A percentile compares a stretch with the other conserved stretches of the same genome.
These are phyloP conservation scores for Acanthamoeba sp. DNA, from an alignment of 208 protist species.

Conservation along the genomic window DNA sequence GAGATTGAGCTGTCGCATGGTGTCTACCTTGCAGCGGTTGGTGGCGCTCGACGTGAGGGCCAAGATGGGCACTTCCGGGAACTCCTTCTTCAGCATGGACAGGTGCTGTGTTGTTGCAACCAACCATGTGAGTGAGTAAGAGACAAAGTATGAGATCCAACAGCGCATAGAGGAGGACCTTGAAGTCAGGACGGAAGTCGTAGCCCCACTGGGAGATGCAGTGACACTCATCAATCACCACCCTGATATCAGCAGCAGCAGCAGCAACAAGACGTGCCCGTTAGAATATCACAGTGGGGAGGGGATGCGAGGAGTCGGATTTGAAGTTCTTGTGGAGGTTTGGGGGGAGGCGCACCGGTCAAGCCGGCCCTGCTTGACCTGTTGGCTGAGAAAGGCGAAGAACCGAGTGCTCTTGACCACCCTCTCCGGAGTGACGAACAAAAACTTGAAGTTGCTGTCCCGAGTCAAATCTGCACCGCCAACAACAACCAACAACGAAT, in stretches of 20 bases:
- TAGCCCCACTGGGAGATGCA: conserved; percentile 94
- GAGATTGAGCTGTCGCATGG: conserved; percentile 90
- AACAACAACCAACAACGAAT: too few species aligned
- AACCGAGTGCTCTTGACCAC: conserved; percentile 75
- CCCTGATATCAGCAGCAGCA: neutral
- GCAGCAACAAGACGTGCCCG: neutral
- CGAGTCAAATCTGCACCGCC: neutral
- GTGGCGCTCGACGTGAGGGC: conserved; percentile 93
- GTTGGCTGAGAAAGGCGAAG: conserved; percentile 4
- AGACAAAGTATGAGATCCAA: neutral
- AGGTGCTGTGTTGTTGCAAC: conserved; percentile 71
- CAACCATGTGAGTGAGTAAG: too few species aligned
- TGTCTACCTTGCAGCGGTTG: conserved; percentile 89
- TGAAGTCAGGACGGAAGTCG: conserved; percentile 92
- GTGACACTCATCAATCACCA: conserved; percentile 94
- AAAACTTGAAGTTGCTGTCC: conserved; percentile 78
- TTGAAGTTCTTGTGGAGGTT: too few species aligned
- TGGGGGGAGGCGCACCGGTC: conserved; percentile 59
- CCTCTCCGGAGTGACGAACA: conserved; percentile 92
- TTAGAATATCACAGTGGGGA: too few species aligned
- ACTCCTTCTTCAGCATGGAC: conserved; percentile 64
- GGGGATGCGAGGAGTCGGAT: too few species aligned
- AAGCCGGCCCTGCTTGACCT: neutral
- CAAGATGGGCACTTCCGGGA: conserved; percentile 70
- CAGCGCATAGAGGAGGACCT: neutral